Conservation (phyloP, 768 basidiomycete genomes). For the Lentinula boryana region DNA sequence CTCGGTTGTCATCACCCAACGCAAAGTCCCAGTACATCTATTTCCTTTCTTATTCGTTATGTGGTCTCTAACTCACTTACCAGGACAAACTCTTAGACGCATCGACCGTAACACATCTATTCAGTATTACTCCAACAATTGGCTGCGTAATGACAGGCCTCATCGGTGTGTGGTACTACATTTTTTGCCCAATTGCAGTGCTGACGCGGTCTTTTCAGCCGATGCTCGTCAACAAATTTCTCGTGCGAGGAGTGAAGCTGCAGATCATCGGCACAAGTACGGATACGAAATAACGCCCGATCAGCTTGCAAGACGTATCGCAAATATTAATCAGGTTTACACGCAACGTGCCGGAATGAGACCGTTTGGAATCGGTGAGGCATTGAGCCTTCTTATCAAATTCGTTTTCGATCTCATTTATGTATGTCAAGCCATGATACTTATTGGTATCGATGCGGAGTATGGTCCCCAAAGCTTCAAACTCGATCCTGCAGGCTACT, state of each 20-base stretch:
- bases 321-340: constrained; percentile 98
- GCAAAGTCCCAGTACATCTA: constrained; percentile 87
- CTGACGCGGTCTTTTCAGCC: constrained; percentile 38
- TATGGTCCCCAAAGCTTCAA: constrained; percentile 97
- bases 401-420: not conserved
- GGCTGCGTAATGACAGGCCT: constrained; percentile 99
- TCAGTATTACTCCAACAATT: constrained; percentile 92
- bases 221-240: constrained; percentile 88
- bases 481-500: constrained; percentile 97
- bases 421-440: constrained; percentile 72
- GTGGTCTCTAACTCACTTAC: not conserved
- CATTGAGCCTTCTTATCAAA: constrained; percentile 17
- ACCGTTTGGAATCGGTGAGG: constrained; percentile 85
- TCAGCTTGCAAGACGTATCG: constrained; percentile 88
- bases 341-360: constrained; percentile 97
- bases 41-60: not conserved
- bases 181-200: not conserved
- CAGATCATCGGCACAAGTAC: constrained; percentile 91
- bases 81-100: constrained; percentile 96
- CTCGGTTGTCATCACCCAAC: constrained; percentile 93
- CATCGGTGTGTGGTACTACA: constrained; percentile 52
- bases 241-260: constrained; percentile 85
- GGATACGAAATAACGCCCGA: constrained; percentile 99
- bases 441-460: constrained; percentile 90
- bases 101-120: constrained; percentile 89